Conservation (phyloP, 176 grass and related monocot genomes). For the Zoysia japonica region DNA sequence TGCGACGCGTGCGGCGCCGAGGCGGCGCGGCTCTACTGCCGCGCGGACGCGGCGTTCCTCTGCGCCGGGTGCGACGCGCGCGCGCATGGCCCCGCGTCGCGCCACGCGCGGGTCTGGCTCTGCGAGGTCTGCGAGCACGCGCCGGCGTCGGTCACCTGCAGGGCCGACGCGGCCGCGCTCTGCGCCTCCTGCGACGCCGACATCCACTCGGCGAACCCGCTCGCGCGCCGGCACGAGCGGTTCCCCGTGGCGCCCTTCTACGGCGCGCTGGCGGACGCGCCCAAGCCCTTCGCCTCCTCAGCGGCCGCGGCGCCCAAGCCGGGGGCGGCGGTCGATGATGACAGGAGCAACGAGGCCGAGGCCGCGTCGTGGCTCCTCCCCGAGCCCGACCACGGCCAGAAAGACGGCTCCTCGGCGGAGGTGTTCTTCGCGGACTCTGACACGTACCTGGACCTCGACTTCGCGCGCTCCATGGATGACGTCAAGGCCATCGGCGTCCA, state of each 20-base stretch:
- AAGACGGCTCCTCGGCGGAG: constrained; percentile 24
- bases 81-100: too few relatives aligned
- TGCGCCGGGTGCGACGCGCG: too few relatives aligned
- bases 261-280: constrained; percentile 44
- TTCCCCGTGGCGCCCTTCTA: constrained; percentile 60
- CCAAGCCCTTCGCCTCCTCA: constrained; percentile 40
- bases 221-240: constrained; percentile 53
- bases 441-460: constrained; percentile 66
- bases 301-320: background rate
- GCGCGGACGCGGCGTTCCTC: constrained; percentile 61
- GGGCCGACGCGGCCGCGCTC: constrained; percentile 65
- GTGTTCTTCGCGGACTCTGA: constrained; percentile 52
- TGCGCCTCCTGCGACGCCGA: constrained; percentile 52
- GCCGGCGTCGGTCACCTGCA: constrained; percentile 61
- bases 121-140: constrained; percentile 64
- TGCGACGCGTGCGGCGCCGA: constrained; percentile 62
- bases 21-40: constrained; percentile 60
- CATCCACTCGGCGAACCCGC: too few relatives aligned
- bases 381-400: constrained; percentile 44
- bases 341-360: constrained; percentile 58
- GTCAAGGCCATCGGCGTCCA: background rate
- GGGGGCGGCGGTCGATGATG: constrained; percentile 21
- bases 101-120: too few relatives aligned
- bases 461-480: constrained; percentile 52
- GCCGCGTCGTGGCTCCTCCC: constrained; percentile 66